Percentiles rank a stretch among this genome's conserved stretches.
phyloP scores from a whole-genome alignment of 2,329 filamentous ascomycete genomes.

The Ophiostoma quercus region DNA sequence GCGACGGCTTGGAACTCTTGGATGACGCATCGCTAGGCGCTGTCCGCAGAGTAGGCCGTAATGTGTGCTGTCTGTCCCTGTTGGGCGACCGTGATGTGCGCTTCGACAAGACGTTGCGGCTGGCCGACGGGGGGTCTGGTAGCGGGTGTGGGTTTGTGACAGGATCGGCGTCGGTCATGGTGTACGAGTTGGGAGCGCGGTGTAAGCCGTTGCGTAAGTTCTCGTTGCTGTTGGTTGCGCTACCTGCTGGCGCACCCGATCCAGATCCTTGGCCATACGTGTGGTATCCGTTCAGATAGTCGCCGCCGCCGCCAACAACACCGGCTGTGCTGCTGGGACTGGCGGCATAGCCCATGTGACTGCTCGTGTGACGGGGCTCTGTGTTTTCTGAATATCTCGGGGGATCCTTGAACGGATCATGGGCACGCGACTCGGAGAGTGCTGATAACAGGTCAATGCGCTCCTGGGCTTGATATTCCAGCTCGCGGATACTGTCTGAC shows the following conservation, averaged over 20 bases:
- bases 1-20: constrained; percentile 39
- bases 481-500: constrained; percentile 70
- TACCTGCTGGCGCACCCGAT: not conserved
- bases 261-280: constrained; percentile 12
- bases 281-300: not conserved
- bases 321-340: constrained; percentile 6
- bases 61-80: constrained; percentile 53
- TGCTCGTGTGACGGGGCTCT: not conserved
- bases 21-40: constrained; percentile 40
- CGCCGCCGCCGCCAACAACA: not conserved
- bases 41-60: constrained; percentile 57
- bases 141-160: not conserved
- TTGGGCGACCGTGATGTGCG: constrained; percentile 43
- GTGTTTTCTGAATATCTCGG: not conserved
- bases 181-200: constrained; percentile 3
- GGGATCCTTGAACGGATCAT: constrained; percentile 32
- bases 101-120: constrained; percentile 19
- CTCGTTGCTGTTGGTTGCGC: constrained; percentile 8
- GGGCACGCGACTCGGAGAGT: constrained; percentile 60
- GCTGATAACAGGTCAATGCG: constrained; percentile 83
- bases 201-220: not conserved
- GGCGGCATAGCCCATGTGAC: not conserved
- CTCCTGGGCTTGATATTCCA: constrained; percentile 91
- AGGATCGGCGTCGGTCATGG: not conserved
- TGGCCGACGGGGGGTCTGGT: not conserved